These are phyloP conservation scores for Phyllosticta citribraziliensis DNA, from an alignment of 2,329 filamentous ascomycete genomes.

Conservation along the genomic window DNA sequence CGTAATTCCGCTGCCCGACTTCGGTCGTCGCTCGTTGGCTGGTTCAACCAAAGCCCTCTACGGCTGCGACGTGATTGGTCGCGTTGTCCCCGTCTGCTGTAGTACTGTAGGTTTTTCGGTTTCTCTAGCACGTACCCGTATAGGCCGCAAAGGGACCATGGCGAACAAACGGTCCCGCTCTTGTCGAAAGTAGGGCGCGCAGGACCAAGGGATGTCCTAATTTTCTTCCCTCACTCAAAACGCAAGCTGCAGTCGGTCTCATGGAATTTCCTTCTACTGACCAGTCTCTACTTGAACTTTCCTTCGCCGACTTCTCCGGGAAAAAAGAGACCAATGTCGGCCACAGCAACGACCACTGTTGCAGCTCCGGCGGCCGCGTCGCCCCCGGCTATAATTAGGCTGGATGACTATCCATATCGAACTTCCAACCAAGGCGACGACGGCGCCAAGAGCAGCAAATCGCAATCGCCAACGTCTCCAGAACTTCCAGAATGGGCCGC, in stretches of 20 bases:
- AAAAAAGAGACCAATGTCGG: conserved; percentile 3
- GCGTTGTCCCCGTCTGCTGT: no score
- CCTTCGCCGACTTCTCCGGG: no score
- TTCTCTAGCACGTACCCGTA: not conserved
- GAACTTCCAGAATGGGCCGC: not conserved
- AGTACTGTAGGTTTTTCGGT: not conserved
- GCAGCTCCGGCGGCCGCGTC: not conserved
- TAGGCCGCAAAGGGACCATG: not conserved
- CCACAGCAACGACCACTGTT: conserved; percentile 4
- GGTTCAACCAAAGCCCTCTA: not conserved
- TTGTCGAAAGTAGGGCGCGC: conserved; percentile 5
- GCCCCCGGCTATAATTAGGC: not conserved
- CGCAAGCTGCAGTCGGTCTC: not conserved
- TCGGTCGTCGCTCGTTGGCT: not conserved
- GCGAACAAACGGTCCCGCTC: not conserved
- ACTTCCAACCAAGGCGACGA: not conserved
- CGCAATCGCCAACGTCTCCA: not conserved
- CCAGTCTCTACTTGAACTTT: not conserved
- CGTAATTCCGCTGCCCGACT: not conserved
- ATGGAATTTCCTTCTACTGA: not conserved
- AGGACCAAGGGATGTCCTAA: no score
- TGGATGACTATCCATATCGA: not conserved
- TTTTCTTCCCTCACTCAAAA: not conserved
- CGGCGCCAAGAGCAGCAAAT: not conserved
- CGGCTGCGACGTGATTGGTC: not conserved